Evolutionary conservation across 2,329 filamentous ascomycete genomes (phyloP).

Genomic region (Mycosphaerella sp.): DNA sequence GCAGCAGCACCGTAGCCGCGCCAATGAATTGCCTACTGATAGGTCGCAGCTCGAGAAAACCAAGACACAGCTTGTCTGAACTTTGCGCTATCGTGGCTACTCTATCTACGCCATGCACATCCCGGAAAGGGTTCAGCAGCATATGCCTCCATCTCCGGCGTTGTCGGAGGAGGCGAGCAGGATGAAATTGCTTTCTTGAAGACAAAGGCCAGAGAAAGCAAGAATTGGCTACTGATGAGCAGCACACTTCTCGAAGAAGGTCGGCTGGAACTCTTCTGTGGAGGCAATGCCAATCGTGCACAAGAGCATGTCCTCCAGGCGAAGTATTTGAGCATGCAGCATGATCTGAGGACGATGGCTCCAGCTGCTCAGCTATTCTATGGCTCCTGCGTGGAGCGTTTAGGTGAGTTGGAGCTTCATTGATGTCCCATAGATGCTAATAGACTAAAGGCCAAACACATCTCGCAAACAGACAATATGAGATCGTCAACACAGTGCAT

Average conservation of each 20-base stretch:
- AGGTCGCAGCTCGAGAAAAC: conserved; percentile 67
- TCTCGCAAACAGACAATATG: conserved; percentile 56
- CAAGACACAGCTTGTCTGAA: conserved; percentile 89
- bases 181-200: conserved; percentile 80
- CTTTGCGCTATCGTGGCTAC: conserved; percentile 92
- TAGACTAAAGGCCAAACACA: conserved; percentile 45
- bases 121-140: conserved; percentile 40
- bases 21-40: conserved; percentile 4
- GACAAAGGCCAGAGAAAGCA: conserved; percentile 75
- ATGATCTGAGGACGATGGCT: conserved; percentile 65
- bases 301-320: conserved; percentile 77
- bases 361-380: conserved; percentile 68
- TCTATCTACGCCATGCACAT: conserved; percentile 88
- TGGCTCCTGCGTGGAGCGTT: conserved; percentile 67
- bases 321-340: conserved; percentile 73
- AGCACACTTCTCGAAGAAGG: conserved; percentile 81
- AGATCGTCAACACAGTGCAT: conserved; percentile 72
- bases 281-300: conserved; percentile 43
- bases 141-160: conserved; percentile 23
- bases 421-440: conserved; percentile 2
- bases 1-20: not conserved
- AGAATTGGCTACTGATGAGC: conserved; percentile 79
- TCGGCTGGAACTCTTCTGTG: conserved; percentile 64
- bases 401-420: conserved; percentile 50
- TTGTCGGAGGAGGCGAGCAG: conserved; percentile 48